These are phyloP conservation scores for Wickerhamomyces alni DNA, from an alignment of 805 yeast species.

Conservation along the genomic window DNA sequence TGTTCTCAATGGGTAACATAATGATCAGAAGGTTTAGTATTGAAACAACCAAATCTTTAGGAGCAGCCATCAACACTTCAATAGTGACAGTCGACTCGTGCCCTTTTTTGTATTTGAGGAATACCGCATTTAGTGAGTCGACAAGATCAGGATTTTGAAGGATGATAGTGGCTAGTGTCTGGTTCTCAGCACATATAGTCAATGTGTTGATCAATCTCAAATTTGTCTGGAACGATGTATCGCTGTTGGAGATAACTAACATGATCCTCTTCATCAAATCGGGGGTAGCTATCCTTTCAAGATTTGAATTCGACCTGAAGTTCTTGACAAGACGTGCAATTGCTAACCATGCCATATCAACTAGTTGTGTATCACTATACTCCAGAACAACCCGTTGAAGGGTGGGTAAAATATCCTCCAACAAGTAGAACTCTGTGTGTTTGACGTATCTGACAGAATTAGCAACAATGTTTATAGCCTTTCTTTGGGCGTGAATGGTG, in stretches of 20 bases:
- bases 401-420: constrained; percentile 53
- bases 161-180: constrained; percentile 36
- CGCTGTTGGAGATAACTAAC: constrained; percentile 23
- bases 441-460: constrained; percentile 53
- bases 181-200: constrained; percentile 35
- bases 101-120: constrained; percentile 43
- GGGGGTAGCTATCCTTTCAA: constrained; percentile 38
- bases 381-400: constrained; percentile 48
- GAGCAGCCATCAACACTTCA: constrained; percentile 69
- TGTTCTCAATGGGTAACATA: constrained; percentile 44
- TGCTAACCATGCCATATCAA: constrained; percentile 62
- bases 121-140: constrained; percentile 38
- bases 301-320: constrained; percentile 36
- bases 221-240: constrained; percentile 25
- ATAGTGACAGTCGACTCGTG: constrained; percentile 36
- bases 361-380: constrained; percentile 51
- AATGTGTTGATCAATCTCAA: constrained; percentile 33
- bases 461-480: constrained; percentile 68
- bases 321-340: constrained; percentile 52
- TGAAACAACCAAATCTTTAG: constrained; percentile 55
- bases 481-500: constrained; percentile 82
- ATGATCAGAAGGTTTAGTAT: constrained; percentile 51
- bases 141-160: constrained; percentile 45
- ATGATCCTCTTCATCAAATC: constrained; percentile 30
- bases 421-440: constrained; percentile 35